Conservation (phyloP, 371 early-diverging fungal species). For the Haplosporangium sp. region DNA sequence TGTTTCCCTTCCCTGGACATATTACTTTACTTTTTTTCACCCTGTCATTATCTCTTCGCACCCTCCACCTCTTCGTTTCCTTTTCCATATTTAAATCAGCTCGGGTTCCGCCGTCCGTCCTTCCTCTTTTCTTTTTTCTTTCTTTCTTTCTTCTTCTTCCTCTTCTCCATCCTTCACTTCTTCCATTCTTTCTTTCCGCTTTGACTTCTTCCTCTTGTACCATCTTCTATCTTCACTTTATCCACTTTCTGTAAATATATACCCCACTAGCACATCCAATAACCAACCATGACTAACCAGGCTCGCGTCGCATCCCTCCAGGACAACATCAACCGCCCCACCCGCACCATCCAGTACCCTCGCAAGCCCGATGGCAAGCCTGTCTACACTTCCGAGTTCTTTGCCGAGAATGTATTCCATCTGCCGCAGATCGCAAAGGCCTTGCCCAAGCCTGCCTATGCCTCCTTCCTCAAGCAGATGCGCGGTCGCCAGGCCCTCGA, state of each 20-base stretch:
- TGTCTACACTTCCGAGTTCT: conserved; percentile 88
- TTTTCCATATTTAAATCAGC: conserved; percentile 1
- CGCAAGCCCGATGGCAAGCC: conserved; percentile 72
- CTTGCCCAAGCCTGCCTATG: conserved; percentile 96
- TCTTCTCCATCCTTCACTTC: not conserved
- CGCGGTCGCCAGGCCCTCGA: conserved; percentile 88
- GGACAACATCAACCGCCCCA: conserved; percentile 62
- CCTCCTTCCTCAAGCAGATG: conserved; percentile 88
- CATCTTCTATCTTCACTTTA: not conserved
- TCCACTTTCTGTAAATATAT: conserved; percentile 29
- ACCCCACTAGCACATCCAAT: conserved; percentile 38
- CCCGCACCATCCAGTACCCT: conserved; percentile 80
- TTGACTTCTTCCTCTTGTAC: not conserved
- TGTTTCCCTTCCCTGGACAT: too few relatives aligned
- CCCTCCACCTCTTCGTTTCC: too few relatives aligned
- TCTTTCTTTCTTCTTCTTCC: conserved; percentile 2
- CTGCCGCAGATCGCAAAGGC: conserved; percentile 85
- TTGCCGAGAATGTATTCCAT: conserved; percentile 92
- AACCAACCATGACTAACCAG: conserved; percentile 61
- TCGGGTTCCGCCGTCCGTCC: not conserved
- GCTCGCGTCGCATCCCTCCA: conserved; percentile 63
- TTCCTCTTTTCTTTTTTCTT: not conserved
- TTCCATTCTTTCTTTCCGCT: conserved; percentile 3
- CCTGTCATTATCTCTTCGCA: too few relatives aligned
- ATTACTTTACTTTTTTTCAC: too few relatives aligned